Percentiles rank a stretch among this genome's conserved stretches.
phyloP scores from a whole-genome alignment of 352 stramenopile genomes.

The Elongisporangium anandrum region DNA sequence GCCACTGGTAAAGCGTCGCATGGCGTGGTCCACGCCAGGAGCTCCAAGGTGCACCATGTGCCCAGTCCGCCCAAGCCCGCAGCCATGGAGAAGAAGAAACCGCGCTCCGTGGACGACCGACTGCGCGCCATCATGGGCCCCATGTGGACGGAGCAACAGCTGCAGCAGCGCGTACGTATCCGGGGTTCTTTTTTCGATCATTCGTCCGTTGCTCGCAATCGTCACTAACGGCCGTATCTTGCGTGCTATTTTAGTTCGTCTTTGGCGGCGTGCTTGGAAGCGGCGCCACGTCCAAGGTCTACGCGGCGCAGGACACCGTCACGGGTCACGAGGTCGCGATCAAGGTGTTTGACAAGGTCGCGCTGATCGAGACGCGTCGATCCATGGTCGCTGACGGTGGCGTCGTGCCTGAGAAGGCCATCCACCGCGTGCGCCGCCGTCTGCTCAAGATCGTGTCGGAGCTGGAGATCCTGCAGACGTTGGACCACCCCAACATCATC shows the following conservation, averaged over 20 bases:
- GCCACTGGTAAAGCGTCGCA: conserved; percentile 24
- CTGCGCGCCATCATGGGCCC: conserved; percentile 57
- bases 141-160: conserved; percentile 55
- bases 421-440: conserved; percentile 59
- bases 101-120: conserved; percentile 50
- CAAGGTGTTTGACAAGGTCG: conserved; percentile 83
- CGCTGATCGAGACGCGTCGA: conserved; percentile 70
- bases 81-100: conserved; percentile 3
- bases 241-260: conserved; percentile 31
- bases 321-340: conserved; percentile 53
- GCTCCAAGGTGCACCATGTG: conserved; percentile 1
- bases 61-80: conserved; percentile 3
- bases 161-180: conserved; percentile 36
- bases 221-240: background rate
- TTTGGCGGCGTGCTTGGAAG: conserved; percentile 61
- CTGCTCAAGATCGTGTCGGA: conserved; percentile 82
- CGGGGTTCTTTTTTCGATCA: background rate
- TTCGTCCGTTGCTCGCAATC: background rate
- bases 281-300: conserved; percentile 77
- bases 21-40: background rate
- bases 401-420: conserved; percentile 54
- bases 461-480: conserved; percentile 68
- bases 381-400: conserved; percentile 74
- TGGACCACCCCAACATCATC: conserved; percentile 79
- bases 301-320: conserved; percentile 45